phyloP scores from a whole-genome alignment of 768 basidiomycete species.

The Punctularia strigosozonata region DNA sequence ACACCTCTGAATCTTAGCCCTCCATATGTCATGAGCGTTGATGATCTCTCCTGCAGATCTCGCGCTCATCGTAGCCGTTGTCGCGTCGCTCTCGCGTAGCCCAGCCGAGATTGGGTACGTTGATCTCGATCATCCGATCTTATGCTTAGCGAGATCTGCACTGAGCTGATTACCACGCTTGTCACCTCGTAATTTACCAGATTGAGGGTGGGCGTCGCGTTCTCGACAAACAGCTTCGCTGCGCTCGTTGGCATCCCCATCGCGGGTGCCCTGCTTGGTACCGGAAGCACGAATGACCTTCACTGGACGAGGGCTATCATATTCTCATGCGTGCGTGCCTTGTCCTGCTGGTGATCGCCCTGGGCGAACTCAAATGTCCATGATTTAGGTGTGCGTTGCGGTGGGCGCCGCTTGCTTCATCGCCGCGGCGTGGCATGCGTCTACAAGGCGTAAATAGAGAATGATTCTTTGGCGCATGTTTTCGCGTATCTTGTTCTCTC shows the following conservation, averaged over 20 bases:
- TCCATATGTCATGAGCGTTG: background rate
- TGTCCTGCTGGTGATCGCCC: background rate
- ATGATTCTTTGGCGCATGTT: background rate
- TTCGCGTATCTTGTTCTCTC: background rate
- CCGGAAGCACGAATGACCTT: constrained; percentile 1
- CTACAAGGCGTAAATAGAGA: background rate
- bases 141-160: background rate
- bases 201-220: constrained; percentile 14
- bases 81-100: constrained; percentile 29
- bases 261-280: constrained; percentile 12
- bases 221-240: constrained; percentile 10
- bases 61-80: constrained; percentile 25
- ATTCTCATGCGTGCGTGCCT: constrained; percentile 12
- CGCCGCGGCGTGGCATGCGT: background rate
- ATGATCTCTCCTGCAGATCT: constrained; percentile 18
- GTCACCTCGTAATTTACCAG: too few relatives aligned
- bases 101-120: constrained; percentile 41
- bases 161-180: too few relatives aligned
- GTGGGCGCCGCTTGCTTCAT: too few relatives aligned
- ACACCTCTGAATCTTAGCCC: background rate
- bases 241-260: constrained; percentile 14
- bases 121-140: too few relatives aligned
- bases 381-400: background rate
- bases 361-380: background rate
- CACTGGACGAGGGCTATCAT: constrained; percentile 11